Conservation (phyloP, 2,329 filamentous ascomycete species). For the Herpotrichia juniperi region DNA sequence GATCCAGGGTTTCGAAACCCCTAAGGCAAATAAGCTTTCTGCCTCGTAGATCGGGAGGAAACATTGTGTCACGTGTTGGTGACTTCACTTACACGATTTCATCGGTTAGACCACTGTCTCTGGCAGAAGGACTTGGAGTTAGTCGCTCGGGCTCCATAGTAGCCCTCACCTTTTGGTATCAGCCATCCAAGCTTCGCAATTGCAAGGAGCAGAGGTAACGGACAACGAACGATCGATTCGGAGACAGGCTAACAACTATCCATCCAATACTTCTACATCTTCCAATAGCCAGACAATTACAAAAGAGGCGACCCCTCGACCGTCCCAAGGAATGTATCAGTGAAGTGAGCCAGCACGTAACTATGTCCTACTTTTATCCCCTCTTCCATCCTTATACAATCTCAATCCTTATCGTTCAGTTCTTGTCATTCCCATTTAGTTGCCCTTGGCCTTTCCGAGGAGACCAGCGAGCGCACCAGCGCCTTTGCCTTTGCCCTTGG, state of each 20-base stretch:
- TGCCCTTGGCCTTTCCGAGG: neutral
- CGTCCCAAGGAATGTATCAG: neutral
- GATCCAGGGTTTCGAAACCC: slow-evolving; percentile 1
- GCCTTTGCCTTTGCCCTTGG: neutral
- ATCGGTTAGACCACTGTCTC: no score
- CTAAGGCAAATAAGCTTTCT: neutral
- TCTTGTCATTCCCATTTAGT: neutral
- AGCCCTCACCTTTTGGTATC: no score
- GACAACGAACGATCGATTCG: slow-evolving; percentile 1
- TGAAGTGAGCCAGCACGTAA: slow-evolving; percentile 5
- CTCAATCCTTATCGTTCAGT: neutral
- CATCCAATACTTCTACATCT: neutral
- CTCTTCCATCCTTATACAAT: neutral
- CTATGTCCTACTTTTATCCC: neutral
- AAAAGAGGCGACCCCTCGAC: neutral
- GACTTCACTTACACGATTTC: no score
- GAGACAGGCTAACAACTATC: neutral
- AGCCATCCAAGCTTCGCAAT: no score
- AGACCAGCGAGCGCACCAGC: neutral
- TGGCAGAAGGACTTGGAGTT: no score
- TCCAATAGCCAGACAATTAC: neutral
- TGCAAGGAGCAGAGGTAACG: no score
- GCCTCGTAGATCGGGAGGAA: neutral
- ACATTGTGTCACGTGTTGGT: neutral
- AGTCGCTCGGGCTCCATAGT: no score